Percentiles rank a stretch among this genome's conserved stretches.
phyloP scores from a whole-genome alignment of 306 rosid genomes.

The Hylodesmum podocarpum region DNA sequence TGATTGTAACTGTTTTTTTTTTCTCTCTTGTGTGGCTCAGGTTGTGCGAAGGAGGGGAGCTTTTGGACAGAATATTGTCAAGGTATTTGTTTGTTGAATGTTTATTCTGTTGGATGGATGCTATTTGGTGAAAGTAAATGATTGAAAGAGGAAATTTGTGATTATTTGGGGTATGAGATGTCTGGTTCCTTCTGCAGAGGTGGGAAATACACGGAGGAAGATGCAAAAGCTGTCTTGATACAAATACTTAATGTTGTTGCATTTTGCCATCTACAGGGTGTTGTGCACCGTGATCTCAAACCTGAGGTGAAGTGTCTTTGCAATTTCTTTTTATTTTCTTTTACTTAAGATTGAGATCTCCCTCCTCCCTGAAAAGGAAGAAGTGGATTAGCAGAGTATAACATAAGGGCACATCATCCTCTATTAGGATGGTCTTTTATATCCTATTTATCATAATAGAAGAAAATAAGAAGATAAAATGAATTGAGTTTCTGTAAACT shows the following conservation, averaged over 20 bases:
- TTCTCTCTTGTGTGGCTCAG: conserved; percentile 39
- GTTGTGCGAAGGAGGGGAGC: conserved; percentile 96
- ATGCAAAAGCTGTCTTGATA: conserved; percentile 75
- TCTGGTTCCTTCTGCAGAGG: conserved; percentile 60
- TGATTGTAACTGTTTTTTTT: background rate
- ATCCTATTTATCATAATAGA: conserved; percentile 15
- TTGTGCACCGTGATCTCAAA: conserved; percentile 96
- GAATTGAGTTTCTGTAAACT: no score
- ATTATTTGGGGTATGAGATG: conserved; percentile 14
- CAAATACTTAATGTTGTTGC: conserved; percentile 83
- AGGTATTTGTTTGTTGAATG: conserved; percentile 50
- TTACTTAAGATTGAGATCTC: background rate
- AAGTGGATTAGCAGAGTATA: background rate
- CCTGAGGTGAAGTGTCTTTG: conserved; percentile 66
- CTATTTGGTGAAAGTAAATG: background rate
- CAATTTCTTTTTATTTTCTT: background rate
- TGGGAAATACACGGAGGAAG: conserved; percentile 90
- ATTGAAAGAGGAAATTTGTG: conserved; percentile 1
- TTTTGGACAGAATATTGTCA: conserved; percentile 84
- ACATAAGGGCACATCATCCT: background rate
- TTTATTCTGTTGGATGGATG: background rate
- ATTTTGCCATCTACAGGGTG: conserved; percentile 94
- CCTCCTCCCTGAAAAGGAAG: background rate
- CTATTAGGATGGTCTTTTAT: background rate
- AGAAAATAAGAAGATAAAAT: no score